These are phyloP conservation scores for Aspergillus candidus DNA, from an alignment of 2,329 filamentous ascomycete species.

Conservation along the genomic window DNA sequence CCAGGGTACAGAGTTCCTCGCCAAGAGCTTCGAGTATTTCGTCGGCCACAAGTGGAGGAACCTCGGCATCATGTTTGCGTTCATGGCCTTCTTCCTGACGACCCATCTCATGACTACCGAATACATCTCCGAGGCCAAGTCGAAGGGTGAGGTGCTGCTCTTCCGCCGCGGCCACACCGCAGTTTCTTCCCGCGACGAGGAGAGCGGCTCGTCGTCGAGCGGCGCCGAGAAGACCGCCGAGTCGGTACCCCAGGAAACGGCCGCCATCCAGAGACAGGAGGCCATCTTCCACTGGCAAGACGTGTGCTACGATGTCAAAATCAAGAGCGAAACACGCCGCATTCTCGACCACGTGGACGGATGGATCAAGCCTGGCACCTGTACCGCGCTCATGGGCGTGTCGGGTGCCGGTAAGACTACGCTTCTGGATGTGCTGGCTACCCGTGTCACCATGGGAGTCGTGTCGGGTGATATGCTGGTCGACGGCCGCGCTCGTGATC, in stretches of 20 bases:
- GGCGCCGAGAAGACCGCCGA: conserved; percentile 30
- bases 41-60: conserved; percentile 60
- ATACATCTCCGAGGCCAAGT: conserved; percentile 58
- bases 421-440: conserved; percentile 77
- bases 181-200: conserved; percentile 24
- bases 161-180: conserved; percentile 65
- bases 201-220: conserved; percentile 20
- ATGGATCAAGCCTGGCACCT: conserved; percentile 86
- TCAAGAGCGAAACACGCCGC: conserved; percentile 67
- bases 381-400: conserved; percentile 85
- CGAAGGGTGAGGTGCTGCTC: conserved; percentile 69
- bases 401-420: conserved; percentile 94
- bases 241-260: conserved; percentile 16
- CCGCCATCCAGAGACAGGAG: conserved; percentile 57
- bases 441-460: conserved; percentile 81
- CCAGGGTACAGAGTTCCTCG: conserved; percentile 54
- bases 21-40: conserved; percentile 52
- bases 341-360: conserved; percentile 83
- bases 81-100: conserved; percentile 56
- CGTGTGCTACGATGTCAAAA: conserved; percentile 75
- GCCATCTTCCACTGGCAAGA: conserved; percentile 82
- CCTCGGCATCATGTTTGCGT: conserved; percentile 61
- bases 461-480: conserved; percentile 84
- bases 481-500: conserved; percentile 66
- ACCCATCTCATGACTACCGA: conserved; percentile 62